Conservation (phyloP, 352 stramenopile species). For the Globisporangium carolinianum region DNA sequence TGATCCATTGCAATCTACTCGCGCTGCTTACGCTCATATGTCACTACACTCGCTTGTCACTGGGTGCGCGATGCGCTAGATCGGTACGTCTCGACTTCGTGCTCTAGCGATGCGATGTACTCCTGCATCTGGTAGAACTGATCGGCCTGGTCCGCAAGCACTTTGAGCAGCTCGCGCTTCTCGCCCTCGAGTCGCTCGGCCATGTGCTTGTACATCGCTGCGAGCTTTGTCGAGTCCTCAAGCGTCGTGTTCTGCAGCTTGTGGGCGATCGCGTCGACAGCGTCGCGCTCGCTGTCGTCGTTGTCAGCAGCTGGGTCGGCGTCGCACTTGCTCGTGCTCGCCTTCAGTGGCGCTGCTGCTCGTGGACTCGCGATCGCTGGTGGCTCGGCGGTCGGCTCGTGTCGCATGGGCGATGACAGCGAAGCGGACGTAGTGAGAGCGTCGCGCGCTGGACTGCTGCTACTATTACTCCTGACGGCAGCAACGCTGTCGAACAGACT, state of each 20-base stretch:
- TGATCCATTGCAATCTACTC: background rate
- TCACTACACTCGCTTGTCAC: background rate
- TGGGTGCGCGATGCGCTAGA: slow-evolving; percentile 3
- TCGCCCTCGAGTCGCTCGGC: slow-evolving; percentile 60
- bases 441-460: background rate
- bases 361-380: background rate
- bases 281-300: slow-evolving; percentile 2
- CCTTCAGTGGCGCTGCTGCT: background rate
- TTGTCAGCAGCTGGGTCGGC: slow-evolving; percentile 6
- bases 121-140: slow-evolving; percentile 75
- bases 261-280: background rate
- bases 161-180: slow-evolving; percentile 67
- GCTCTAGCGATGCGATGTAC: slow-evolving; percentile 66
- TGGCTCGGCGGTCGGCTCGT: slow-evolving; percentile 25
- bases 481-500: slow-evolving; percentile 25
- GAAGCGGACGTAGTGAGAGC: background rate
- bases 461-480: background rate
- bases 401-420: background rate
- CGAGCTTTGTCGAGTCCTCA: slow-evolving; percentile 57
- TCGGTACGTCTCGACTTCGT: slow-evolving; percentile 37
- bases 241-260: slow-evolving; percentile 26
- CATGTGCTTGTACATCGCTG: slow-evolving; percentile 84
- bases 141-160: slow-evolving; percentile 56
- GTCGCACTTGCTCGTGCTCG: background rate
- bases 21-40: background rate